phyloP scores from a whole-genome alignment of 805 yeast genomes.

The Lachancea thermotolerans region DNA sequence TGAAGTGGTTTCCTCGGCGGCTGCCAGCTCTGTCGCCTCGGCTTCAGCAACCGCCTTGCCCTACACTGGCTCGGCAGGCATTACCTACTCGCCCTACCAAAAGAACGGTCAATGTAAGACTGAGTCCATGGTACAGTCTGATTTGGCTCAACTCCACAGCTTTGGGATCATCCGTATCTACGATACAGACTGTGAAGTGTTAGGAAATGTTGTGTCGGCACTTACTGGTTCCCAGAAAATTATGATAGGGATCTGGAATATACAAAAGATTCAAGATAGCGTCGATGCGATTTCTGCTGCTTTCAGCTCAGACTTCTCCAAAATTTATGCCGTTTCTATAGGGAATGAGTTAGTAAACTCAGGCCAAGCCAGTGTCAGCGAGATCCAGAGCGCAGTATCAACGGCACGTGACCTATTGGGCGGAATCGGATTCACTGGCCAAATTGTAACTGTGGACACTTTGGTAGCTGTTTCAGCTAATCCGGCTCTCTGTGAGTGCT shows the following conservation, averaged over 20 bases:
- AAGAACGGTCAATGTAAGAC: conserved; percentile 58
- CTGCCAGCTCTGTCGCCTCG: neutral
- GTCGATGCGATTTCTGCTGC: conserved; percentile 44
- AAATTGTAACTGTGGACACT: conserved; percentile 74
- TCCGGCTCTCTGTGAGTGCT: conserved; percentile 58
- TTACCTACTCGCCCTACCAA: conserved; percentile 59
- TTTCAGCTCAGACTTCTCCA: conserved; percentile 40
- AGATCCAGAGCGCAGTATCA: conserved; percentile 51
- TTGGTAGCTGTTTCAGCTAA: conserved; percentile 53
- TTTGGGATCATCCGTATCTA: conserved; percentile 58
- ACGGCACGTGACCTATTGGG: conserved; percentile 47
- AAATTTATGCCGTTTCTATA: conserved; percentile 41
- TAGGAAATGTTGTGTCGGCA: conserved; percentile 55
- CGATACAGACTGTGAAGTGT: conserved; percentile 70
- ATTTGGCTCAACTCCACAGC: conserved; percentile 45
- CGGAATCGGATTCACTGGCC: conserved; percentile 64
- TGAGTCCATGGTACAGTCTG: conserved; percentile 42
- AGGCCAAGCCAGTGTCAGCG: conserved; percentile 45
- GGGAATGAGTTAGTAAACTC: conserved; percentile 76
- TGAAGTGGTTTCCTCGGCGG: neutral
- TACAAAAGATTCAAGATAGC: conserved; percentile 52
- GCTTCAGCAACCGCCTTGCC: neutral
- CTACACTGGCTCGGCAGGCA: conserved; percentile 7
- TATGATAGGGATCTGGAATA: conserved; percentile 61
- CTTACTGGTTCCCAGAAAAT: conserved; percentile 65